These are phyloP conservation scores for Scheffersomyces lignicola DNA, from an alignment of 1,139 yeast genomes.

Conservation along the genomic window DNA sequence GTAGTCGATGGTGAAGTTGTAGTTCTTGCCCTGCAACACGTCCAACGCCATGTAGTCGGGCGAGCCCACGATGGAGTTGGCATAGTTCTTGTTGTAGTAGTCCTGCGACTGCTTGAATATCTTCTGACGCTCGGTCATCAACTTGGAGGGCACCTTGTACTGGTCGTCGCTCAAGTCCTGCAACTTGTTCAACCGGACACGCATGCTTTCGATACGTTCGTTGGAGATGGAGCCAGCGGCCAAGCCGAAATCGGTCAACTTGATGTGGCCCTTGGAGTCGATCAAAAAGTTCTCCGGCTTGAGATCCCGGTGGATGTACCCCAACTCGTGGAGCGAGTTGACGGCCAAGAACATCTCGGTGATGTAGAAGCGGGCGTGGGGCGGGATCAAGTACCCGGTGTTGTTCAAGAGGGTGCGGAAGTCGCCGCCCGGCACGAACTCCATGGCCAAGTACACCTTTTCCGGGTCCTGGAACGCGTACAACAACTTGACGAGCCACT, in stretches of 20 bases:
- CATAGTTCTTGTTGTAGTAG: slow-evolving; percentile 54
- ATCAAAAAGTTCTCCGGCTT: slow-evolving; percentile 97
- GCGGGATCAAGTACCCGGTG: slow-evolving; percentile 89
- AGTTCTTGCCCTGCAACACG: slow-evolving; percentile 89
- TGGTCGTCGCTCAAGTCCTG: slow-evolving; percentile 51
- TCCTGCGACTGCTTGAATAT: slow-evolving; percentile 75
- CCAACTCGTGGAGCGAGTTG: slow-evolving; percentile 89
- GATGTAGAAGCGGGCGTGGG: slow-evolving; percentile 92
- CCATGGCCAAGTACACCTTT: slow-evolving; percentile 95
- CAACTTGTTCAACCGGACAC: slow-evolving; percentile 77
- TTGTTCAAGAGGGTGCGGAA: slow-evolving; percentile 91
- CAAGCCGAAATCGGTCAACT: slow-evolving; percentile 94
- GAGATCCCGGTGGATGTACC: slow-evolving; percentile 94
- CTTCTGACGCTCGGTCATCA: slow-evolving; percentile 85
- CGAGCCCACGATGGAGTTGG: slow-evolving; percentile 95
- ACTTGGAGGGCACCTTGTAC: slow-evolving; percentile 69
- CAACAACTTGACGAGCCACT: slow-evolving; percentile 90
- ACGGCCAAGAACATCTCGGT: slow-evolving; percentile 97
- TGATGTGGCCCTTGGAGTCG: slow-evolving; percentile 93
- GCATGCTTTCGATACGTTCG: slow-evolving; percentile 92
- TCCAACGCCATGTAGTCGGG: slow-evolving; percentile 99
- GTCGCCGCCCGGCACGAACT: slow-evolving; percentile 98
- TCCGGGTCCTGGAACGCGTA: slow-evolving; percentile 95
- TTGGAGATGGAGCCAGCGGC: slow-evolving; percentile 96
- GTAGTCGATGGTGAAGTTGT: slow-evolving; percentile 95